Conservation (phyloP, 306 rosid genomes). For the Crotalaria pallida region DNA sequence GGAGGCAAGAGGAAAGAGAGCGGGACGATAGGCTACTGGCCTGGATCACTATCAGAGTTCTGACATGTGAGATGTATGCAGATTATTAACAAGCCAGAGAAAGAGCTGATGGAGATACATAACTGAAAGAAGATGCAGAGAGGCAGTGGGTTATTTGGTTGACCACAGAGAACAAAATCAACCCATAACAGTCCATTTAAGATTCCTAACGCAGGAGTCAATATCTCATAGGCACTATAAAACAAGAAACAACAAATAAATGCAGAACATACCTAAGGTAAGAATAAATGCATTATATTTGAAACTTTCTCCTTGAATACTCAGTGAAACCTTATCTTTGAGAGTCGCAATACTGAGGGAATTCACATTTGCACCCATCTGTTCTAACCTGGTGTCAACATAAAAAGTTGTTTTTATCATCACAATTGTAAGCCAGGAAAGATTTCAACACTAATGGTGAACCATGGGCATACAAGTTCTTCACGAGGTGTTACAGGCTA, state of each 20-base stretch:
- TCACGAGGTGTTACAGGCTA: not conserved
- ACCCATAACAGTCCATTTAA: not conserved
- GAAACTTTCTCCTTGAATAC: not conserved
- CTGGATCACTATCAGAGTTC: not conserved
- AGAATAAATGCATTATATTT: not conserved
- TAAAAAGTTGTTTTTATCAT: not conserved
- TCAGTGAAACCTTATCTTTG: constrained; percentile 28
- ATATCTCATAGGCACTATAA: not conserved
- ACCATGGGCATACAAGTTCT: not conserved
- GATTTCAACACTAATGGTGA: not conserved
- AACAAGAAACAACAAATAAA: not conserved
- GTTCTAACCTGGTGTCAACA: constrained; percentile 54
- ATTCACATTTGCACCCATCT: constrained; percentile 64
- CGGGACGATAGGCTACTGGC: not conserved
- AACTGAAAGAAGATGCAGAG: not conserved
- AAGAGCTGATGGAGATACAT: not conserved
- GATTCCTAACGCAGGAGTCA: not conserved
- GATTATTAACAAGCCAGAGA: not conserved
- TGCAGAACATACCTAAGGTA: constrained; percentile 9
- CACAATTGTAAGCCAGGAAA: not conserved
- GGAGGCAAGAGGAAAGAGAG: not conserved
- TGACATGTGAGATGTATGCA: not conserved
- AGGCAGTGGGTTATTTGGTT: not conserved
- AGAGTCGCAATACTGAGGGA: constrained; percentile 61
- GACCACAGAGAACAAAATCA: not conserved